Evolutionary conservation across 2,329 filamentous ascomycete species (phyloP), one percentile per base, ranked within the genome.

Genomic region (Ophiocordyceps camponoti-saundersi): DNA sequence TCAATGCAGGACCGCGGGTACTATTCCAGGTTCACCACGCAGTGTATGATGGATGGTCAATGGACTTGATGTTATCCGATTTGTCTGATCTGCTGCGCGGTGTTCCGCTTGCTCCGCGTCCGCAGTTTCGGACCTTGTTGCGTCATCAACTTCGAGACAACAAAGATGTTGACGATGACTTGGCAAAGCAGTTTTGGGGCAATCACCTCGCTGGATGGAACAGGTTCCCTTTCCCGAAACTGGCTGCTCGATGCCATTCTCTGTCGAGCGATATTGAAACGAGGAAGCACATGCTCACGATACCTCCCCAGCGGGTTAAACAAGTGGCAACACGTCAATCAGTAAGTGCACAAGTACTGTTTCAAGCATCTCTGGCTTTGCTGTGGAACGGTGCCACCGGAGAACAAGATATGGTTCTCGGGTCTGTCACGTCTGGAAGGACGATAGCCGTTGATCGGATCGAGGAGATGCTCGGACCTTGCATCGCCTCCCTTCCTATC

Each of bases 41-140:
- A 1, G 60, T 93, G 1, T 95, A 94, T 57, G 89, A 95, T 60
- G 89, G 88, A n/a, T 95, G 89, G 89, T 89, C 87, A 0, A 73
- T 88, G 57, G 83, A 95, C 46, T 67, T 90, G 29, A 62, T 93
- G 0, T 54, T 85, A 15, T 65, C 72, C 23, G 86, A 95, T 58
- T 64, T 94, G 5, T 68, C 73, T 4, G 56, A 55, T 0, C 52
- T 82, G 1, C 55, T 83, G 0, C 45, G 46, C 26, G 57, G 59
- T 10, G 46, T 50, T 1, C 15, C 45, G 5, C 51, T 65, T 1
- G 36, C 52, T 0, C 41, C 53, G 1, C 69, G 80, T 26, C 75
- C 77, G 1, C 69, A 78, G 23, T 94, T 85, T 53, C 64, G 68
- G 0, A 57, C 71, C 0, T 62, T 93, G n/a, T 65, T 75, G 0